These are phyloP conservation scores for Aspergillus luchuensis DNA, from an alignment of 2,329 filamentous ascomycete species.

Conservation along the genomic window DNA sequence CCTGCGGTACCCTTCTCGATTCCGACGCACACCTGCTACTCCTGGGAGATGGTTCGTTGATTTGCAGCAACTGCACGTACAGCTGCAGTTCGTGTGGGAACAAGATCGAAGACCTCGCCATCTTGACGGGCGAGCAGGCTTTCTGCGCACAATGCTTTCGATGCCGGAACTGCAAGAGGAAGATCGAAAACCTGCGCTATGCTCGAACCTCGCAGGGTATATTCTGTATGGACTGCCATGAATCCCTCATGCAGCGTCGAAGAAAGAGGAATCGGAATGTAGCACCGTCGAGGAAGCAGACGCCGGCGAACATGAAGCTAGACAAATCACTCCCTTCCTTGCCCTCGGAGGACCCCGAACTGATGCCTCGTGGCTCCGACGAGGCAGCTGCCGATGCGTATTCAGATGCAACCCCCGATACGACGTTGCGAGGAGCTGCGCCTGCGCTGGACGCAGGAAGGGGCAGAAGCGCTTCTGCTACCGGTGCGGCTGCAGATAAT, in stretches of 20 bases:
- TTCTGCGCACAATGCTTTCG: slow-evolving; percentile 97
- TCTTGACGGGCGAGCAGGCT: slow-evolving; percentile 94
- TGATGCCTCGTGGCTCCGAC: slow-evolving; percentile 60
- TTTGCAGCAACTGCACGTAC: slow-evolving; percentile 99
- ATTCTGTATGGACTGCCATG: slow-evolving; percentile 98
- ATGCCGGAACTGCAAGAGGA: slow-evolving; percentile 96
- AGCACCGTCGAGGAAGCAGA: slow-evolving; percentile 34
- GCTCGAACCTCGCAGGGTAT: slow-evolving; percentile 97
- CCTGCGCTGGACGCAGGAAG: slow-evolving; percentile 28
- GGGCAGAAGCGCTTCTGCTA: slow-evolving; percentile 26
- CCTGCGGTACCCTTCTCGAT: slow-evolving; percentile 91
- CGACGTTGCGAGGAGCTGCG: slow-evolving; percentile 23
- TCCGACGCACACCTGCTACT: slow-evolving; percentile 97
- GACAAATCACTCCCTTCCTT: slow-evolving; percentile 94
- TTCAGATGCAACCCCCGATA: slow-evolving; percentile 54
- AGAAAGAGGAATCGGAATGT: slow-evolving; percentile 79
- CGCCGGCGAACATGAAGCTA: slow-evolving; percentile 61
- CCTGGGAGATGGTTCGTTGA: slow-evolving; percentile 94
- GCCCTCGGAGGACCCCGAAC: slow-evolving; percentile 69
- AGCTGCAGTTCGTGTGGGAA: slow-evolving; percentile 95
- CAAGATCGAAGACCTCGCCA: slow-evolving; percentile 98
- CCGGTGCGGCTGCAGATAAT: slow-evolving; percentile 28
- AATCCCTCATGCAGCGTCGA: slow-evolving; percentile 89
- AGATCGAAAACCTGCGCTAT: slow-evolving; percentile 98
- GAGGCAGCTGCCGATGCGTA: slow-evolving; percentile 63